phyloP scores from a whole-genome alignment of 2,329 filamentous ascomycete species.

The Trichoderma sp. region DNA sequence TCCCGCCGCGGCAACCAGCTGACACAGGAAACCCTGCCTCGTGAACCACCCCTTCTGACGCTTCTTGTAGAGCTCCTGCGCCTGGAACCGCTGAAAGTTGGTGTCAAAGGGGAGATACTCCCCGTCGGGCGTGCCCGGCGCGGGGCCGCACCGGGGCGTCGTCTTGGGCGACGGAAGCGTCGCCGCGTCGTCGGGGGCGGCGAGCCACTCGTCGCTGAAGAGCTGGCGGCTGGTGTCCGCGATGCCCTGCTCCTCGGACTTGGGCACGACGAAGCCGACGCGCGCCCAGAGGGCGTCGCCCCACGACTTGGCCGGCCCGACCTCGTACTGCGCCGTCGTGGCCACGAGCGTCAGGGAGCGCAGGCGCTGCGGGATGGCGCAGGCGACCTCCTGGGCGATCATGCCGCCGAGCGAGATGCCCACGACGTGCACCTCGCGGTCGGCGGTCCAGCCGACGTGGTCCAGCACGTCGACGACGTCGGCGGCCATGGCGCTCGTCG shows the following conservation, averaged over 20 bases:
- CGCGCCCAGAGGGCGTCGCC: conserved; percentile 64
- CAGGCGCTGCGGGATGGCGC: conserved; percentile 55
- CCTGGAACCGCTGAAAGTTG: conserved; percentile 81
- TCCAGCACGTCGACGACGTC: conserved; percentile 72
- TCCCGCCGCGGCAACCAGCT: conserved; percentile 77
- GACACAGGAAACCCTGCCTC: conserved; percentile 69
- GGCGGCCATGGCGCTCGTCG: conserved; percentile 80
- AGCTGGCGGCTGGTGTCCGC: conserved; percentile 65
- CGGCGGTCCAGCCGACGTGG: conserved; percentile 67
- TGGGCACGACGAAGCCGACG: conserved; percentile 65
- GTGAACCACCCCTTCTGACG: conserved; percentile 62
- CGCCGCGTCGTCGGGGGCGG: conserved; percentile 58
- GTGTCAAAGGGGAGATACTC: conserved; percentile 63
- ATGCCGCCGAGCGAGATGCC: conserved; percentile 88
- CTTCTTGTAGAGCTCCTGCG: conserved; percentile 75
- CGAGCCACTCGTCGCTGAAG: conserved; percentile 67
- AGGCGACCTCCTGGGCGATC: conserved; percentile 81
- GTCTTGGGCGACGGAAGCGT: conserved; percentile 49
- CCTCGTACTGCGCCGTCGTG: conserved; percentile 63
- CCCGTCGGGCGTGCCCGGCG: conserved; percentile 34
- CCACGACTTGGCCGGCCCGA: conserved; percentile 56
- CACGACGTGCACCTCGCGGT: conserved; percentile 63
- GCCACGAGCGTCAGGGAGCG: conserved; percentile 61
- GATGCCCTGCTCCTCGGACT: conserved; percentile 68
- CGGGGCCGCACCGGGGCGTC: conserved; percentile 46